A percentile compares a stretch with the other conserved stretches of the same genome.
Evolutionary conservation across 2,329 filamentous ascomycete species (phyloP).

Genomic region (Claviceps sorghi): DNA sequence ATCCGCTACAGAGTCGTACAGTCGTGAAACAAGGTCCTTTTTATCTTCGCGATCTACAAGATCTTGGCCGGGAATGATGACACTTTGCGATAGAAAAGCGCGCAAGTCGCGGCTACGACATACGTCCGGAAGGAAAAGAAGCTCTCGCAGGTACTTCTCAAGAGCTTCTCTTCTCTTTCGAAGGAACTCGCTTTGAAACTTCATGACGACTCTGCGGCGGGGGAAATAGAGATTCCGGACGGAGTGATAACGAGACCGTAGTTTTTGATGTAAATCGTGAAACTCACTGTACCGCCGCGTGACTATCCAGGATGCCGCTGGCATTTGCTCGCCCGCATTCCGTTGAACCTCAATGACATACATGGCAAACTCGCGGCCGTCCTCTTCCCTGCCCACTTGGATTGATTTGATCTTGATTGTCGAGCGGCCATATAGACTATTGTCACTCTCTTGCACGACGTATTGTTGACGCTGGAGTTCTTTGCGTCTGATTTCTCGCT

Average conservation of each 20-base stretch:
- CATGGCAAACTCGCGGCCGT: conserved; percentile 83
- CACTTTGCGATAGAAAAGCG: conserved; percentile 81
- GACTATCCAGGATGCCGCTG: conserved; percentile 85
- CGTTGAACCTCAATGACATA: conserved; percentile 88
- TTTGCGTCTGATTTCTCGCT: conserved; percentile 83
- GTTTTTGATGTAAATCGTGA: conserved; percentile 80
- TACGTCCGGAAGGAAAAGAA: conserved; percentile 78
- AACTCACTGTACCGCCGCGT: conserved; percentile 95
- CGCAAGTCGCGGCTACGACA: conserved; percentile 87
- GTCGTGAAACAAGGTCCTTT: conserved; percentile 78
- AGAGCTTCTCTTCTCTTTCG: conserved; percentile 74
- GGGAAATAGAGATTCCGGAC: conserved; percentile 88
- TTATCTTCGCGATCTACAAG: conserved; percentile 47
- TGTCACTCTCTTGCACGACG: conserved; percentile 93
- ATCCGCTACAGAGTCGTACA: conserved; percentile 94
- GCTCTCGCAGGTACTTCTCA: conserved; percentile 69
- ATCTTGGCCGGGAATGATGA: conserved; percentile 50
- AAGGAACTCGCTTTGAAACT: conserved; percentile 88
- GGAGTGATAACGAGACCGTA: conserved; percentile 72
- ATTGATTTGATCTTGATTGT: conserved; percentile 83
- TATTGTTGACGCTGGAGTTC: conserved; percentile 95
- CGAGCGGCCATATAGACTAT: conserved; percentile 85
- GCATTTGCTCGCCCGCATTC: conserved; percentile 87
- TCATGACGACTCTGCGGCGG: conserved; percentile 82
- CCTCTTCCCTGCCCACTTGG: conserved; percentile 80